Evolutionary conservation across 169 alveolate species (phyloP).

Genomic region (Plasmodium gaboni): DNA sequence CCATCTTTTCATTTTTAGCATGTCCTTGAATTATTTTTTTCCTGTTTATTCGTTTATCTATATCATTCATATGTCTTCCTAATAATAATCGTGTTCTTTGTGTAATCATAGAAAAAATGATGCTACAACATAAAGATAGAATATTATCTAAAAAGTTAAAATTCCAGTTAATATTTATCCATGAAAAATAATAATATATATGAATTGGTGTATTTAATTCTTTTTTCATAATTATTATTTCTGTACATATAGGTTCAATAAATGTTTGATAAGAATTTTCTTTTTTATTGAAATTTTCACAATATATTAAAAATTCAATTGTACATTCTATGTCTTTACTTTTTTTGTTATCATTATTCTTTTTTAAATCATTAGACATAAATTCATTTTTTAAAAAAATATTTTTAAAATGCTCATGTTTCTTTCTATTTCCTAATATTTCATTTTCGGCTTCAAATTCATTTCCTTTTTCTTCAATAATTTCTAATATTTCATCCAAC

Average conservation of each 20-base stretch:
- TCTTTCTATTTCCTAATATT: constrained; percentile 11
- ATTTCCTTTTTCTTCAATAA: background rate
- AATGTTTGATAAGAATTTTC: constrained; percentile 72
- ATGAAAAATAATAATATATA: constrained; percentile 63
- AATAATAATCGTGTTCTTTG: constrained; percentile 69
- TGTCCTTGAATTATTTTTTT: constrained; percentile 19
- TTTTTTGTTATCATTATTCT: constrained; percentile 55
- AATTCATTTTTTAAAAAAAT: constrained; percentile 32
- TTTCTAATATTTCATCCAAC: constrained; percentile 2
- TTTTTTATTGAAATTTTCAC: constrained; percentile 68
- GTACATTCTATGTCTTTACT: constrained; percentile 50
- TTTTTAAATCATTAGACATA: constrained; percentile 30
- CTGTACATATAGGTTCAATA: constrained; percentile 64
- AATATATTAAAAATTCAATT: constrained; percentile 52
- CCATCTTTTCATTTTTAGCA: constrained; percentile 27
- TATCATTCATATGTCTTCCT: constrained; percentile 57
- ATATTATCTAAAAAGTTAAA: constrained; percentile 56
- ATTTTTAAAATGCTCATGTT: constrained; percentile 19
- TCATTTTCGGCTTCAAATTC: background rate
- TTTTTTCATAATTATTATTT: constrained; percentile 52
- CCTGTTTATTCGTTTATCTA: constrained; percentile 17
- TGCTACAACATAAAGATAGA: constrained; percentile 69
- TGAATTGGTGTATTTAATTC: constrained; percentile 54
- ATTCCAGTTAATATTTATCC: constrained; percentile 70
- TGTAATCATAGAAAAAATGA: constrained; percentile 70